Percentiles rank a stretch among this genome's conserved stretches.
phyloP scores from a whole-genome alignment of 495 filamentous ascomycete species.

The Podospora sp. region DNA sequence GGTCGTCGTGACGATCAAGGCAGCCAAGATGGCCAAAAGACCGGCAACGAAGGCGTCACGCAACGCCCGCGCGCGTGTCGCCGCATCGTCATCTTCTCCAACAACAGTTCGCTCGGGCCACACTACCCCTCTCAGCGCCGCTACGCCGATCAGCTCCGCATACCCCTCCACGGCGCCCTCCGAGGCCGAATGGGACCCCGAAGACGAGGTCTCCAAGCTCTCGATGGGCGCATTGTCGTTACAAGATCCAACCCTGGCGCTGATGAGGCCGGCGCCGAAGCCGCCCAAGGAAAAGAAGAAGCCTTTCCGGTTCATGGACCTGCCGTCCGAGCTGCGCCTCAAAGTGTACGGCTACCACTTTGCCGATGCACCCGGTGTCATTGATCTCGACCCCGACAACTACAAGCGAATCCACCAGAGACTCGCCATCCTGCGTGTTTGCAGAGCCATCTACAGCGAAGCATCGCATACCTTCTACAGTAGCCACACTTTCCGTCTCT shows the following conservation, averaged over 20 bases:
- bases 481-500: conserved; percentile 74
- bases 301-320: conserved; percentile 73
- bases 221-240: conserved; percentile 40
- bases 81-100: conserved; percentile 24
- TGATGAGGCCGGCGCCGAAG: conserved; percentile 5
- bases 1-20: neutral
- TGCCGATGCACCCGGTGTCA: conserved; percentile 49
- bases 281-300: conserved; percentile 26
- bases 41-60: conserved; percentile 32
- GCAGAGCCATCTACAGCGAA: conserved; percentile 67
- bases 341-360: conserved; percentile 71
- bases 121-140: conserved; percentile 42
- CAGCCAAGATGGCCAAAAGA: conserved; percentile 39
- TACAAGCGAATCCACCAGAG: conserved; percentile 57
- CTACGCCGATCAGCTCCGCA: conserved; percentile 43
- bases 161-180: conserved; percentile 48
- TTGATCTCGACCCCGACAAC: conserved; percentile 74
- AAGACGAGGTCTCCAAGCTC: conserved; percentile 39
- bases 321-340: conserved; percentile 76
- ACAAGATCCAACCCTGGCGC: conserved; percentile 12
- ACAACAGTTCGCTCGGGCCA: conserved; percentile 39
- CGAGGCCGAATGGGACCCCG: conserved; percentile 47
- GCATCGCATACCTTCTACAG: conserved; percentile 75
- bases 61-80: conserved; percentile 24
- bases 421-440: conserved; percentile 64